phyloP scores from a whole-genome alignment of 257 asterid genomes.

The Cinchona pubescens region DNA sequence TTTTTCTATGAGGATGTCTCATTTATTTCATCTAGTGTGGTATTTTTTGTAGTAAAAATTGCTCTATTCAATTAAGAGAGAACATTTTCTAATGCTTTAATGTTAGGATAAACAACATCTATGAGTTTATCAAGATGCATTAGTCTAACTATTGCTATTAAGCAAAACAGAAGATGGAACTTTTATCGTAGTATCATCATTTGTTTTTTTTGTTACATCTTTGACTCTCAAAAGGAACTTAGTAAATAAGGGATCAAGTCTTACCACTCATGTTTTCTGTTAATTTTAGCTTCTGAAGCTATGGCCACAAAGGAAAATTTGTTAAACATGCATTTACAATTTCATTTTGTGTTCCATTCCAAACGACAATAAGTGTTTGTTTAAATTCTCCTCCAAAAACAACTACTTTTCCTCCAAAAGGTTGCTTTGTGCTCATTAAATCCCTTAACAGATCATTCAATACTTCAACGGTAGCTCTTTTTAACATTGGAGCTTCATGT shows the following conservation, averaged over 20 bases:
- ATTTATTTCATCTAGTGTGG: neutral
- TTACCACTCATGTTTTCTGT: neutral
- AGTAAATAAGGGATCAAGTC: neutral
- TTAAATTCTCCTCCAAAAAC: too few relatives aligned
- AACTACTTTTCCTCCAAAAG: neutral
- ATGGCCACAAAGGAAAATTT: too few relatives aligned
- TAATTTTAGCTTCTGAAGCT: too few relatives aligned
- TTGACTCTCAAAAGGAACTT: neutral
- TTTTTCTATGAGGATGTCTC: neutral
- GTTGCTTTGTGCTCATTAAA: neutral
- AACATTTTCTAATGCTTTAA: neutral
- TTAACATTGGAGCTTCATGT: too few relatives aligned
- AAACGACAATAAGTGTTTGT: too few relatives aligned
- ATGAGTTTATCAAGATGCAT: neutral
- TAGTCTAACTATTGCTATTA: neutral
- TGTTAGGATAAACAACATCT: neutral
- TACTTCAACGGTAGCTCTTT: too few relatives aligned
- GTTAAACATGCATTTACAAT: too few relatives aligned
- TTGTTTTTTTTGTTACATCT: neutral
- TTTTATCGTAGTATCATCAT: neutral
- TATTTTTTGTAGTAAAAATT: slow-evolving; percentile 7
- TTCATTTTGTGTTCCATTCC: too few relatives aligned
- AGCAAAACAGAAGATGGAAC: too few relatives aligned
- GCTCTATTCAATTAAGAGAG: neutral
- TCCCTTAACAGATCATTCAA: neutral